These are phyloP conservation scores for Psilocybe cubensis DNA, from an alignment of 768 basidiomycete genomes.

Conservation along the genomic window DNA sequence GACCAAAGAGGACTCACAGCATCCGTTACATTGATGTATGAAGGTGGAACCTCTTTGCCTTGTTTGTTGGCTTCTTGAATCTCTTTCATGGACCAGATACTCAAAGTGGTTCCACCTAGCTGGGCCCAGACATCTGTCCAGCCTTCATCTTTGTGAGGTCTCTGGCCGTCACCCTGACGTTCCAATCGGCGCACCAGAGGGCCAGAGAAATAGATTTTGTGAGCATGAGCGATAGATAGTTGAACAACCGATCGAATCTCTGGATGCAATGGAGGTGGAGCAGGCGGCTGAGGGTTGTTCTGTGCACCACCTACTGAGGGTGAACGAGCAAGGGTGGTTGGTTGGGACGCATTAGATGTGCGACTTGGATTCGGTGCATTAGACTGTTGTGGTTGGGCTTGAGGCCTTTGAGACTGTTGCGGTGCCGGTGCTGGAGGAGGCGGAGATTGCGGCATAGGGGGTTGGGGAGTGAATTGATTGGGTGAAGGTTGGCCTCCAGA, in stretches of 20 bases:
- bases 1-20: constrained; percentile 57
- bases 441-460: constrained; percentile 10
- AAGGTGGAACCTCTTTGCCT: constrained; percentile 83
- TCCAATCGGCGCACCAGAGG: constrained; percentile 79
- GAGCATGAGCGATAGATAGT: constrained; percentile 74
- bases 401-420: constrained; percentile 22
- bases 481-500: constrained; percentile 15
- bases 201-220: constrained; percentile 88
- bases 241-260: constrained; percentile 83
- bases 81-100: constrained; percentile 90
- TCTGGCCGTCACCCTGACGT: constrained; percentile 75
- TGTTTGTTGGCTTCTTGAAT: constrained; percentile 83
- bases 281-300: constrained; percentile 9
- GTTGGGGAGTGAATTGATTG: constrained; percentile 17
- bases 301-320: constrained; percentile 13
- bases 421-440: constrained; percentile 13
- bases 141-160: constrained; percentile 70
- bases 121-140: constrained; percentile 92
- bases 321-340: constrained; percentile 4
- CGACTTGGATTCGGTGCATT: constrained; percentile 4
- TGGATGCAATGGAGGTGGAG: constrained; percentile 61
- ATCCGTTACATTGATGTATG: constrained; percentile 88
- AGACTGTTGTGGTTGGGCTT: constrained; percentile 18
- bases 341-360: constrained; percentile 4
- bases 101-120: constrained; percentile 85